These are phyloP conservation scores for Amanita pallidorosea DNA, from an alignment of 768 basidiomycete genomes.

Conservation along the genomic window DNA sequence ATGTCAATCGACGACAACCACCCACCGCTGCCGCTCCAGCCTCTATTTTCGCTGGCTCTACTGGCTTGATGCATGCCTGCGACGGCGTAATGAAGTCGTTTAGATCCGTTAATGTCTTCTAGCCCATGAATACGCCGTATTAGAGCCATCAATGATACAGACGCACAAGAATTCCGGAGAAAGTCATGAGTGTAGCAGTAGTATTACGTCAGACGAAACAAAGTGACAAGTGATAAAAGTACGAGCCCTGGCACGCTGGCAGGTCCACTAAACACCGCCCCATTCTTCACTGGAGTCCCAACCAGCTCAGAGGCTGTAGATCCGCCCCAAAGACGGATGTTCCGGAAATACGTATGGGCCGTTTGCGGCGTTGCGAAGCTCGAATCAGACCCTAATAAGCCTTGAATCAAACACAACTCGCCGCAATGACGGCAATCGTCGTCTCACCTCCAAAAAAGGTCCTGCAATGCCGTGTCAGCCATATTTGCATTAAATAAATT, in stretches of 20 bases:
- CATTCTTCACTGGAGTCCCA: constrained; percentile 19
- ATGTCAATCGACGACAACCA: constrained; percentile 6
- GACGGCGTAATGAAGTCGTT: constrained; percentile 97
- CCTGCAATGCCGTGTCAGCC: constrained; percentile 19
- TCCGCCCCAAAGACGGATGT: constrained; percentile 57
- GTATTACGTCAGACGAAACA: neutral
- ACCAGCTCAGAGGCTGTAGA: constrained; percentile 36
- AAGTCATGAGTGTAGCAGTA: constrained; percentile 51
- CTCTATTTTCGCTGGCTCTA: constrained; percentile 35
- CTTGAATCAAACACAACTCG: neutral
- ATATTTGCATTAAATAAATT: constrained; percentile 1
- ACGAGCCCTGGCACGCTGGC: neutral
- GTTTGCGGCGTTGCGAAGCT: constrained; percentile 63
- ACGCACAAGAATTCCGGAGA: constrained; percentile 77
- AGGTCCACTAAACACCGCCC: constrained; percentile 9
- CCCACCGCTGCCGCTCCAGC: constrained; percentile 26
- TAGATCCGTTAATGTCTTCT: constrained; percentile 59
- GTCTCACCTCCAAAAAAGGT: constrained; percentile 72
- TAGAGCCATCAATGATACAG: constrained; percentile 7
- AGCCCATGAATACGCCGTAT: neutral
- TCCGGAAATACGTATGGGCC: constrained; percentile 68
- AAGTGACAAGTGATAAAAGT: neutral
- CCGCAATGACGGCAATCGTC: too few species aligned
- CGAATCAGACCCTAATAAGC: constrained; percentile 43
- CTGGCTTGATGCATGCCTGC: constrained; percentile 96